Percentiles rank a stretch among this genome's conserved stretches.
Evolutionary conservation across 495 filamentous ascomycete genomes (phyloP).

Genomic region (Penicillium fimorum): DNA sequence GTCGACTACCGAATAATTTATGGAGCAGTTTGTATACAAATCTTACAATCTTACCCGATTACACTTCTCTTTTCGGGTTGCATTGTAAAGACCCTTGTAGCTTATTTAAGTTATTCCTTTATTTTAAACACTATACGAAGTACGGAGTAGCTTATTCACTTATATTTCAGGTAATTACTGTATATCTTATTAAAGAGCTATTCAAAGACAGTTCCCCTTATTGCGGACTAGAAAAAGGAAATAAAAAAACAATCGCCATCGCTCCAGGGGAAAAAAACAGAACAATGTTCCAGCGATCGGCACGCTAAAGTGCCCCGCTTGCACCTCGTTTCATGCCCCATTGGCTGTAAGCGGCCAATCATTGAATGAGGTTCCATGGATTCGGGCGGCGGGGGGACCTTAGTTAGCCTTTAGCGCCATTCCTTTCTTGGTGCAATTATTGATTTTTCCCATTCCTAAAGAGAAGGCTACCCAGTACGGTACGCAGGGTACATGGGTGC

Average conservation of each 20-base stretch:
- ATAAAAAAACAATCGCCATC: not conserved
- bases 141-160: not conserved
- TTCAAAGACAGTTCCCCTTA: not conserved
- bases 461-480: not conserved
- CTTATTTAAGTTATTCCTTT: not conserved
- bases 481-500: not conserved
- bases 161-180: not conserved
- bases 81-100: not conserved
- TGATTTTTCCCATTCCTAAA: constrained; percentile 1
- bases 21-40: constrained; percentile 12
- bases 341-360: constrained; percentile 5
- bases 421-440: not conserved
- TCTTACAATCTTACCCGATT: constrained; percentile 1
- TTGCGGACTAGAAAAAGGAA: not conserved
- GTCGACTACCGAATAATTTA: constrained; percentile 24
- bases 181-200: not conserved
- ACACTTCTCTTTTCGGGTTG: not conserved
- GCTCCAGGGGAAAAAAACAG: constrained; percentile 1
- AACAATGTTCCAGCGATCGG: constrained; percentile 11
- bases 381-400: not conserved
- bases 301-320: constrained; percentile 8
- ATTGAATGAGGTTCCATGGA: not conserved
- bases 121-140: not conserved
- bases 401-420: constrained; percentile 7
- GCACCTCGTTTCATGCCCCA: constrained; percentile 7